Percentiles rank a stretch among this genome's conserved stretches.
Conservation (phyloP, 139 green algal genomes). For the Pseudopediastrum boryanum region DNA sequence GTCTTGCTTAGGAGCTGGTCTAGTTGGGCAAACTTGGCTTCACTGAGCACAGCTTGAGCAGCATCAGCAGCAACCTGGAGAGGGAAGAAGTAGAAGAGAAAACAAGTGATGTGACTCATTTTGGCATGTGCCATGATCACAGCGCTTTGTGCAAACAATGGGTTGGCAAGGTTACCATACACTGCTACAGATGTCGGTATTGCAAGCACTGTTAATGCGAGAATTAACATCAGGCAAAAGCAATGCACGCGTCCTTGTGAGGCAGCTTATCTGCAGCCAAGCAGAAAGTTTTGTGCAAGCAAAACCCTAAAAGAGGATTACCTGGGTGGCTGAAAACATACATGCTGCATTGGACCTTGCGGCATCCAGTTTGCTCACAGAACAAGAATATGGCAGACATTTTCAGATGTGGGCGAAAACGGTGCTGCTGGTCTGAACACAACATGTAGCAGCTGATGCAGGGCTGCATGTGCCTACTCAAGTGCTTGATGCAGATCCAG, state of each 20-base stretch:
- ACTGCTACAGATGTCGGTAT: neutral
- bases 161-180: neutral
- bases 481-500: neutral
- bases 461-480: neutral
- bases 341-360: neutral
- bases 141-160: neutral
- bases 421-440: neutral
- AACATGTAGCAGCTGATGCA: neutral
- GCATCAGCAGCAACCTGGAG: neutral
- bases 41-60: slow-evolving; percentile 52
- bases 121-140: neutral
- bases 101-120: neutral
- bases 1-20: slow-evolving; percentile 78
- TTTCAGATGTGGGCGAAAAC: too few species aligned
- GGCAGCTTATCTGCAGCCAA: too few species aligned
- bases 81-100: neutral
- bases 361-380: neutral
- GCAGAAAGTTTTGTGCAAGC: too few species aligned
- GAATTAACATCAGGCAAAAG: too few species aligned
- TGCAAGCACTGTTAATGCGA: too few species aligned
- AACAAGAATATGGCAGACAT: too few species aligned
- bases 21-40: slow-evolving; percentile 68
- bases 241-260: too few species aligned
- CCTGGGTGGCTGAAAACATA: too few species aligned
- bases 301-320: too few species aligned